phyloP scores from a whole-genome alignment of 306 rosid species.

The Herpetospermum pedunculosum region DNA sequence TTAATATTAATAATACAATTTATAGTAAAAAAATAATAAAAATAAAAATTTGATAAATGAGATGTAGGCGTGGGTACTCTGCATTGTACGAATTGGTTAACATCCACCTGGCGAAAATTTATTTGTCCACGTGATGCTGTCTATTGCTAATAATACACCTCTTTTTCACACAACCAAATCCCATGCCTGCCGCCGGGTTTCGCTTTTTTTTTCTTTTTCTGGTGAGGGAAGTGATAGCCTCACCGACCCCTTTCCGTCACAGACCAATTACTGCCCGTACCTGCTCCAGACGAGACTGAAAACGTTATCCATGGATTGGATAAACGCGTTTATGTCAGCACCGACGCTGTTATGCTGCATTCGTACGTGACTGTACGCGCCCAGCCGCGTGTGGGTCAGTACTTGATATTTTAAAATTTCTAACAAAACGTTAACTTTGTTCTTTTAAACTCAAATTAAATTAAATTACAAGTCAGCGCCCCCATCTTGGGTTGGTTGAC shows the following conservation, averaged over 20 bases:
- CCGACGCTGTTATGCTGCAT: neutral
- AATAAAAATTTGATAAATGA: neutral
- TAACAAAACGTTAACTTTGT: neutral
- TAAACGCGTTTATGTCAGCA: slow-evolving; percentile 13
- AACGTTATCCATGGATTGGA: neutral
- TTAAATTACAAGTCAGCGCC: neutral
- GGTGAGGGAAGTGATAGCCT: neutral
- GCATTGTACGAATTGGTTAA: slow-evolving; percentile 22
- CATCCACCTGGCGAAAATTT: slow-evolving; percentile 1
- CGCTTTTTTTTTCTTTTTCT: neutral
- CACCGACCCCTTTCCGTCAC: neutral
- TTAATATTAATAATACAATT: neutral
- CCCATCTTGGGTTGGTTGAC: neutral
- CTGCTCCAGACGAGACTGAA: neutral
- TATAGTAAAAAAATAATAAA: neutral
- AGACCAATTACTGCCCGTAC: neutral
- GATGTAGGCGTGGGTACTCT: slow-evolving; percentile 16
- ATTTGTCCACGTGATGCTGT: slow-evolving; percentile 22
- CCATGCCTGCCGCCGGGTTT: slow-evolving; percentile 14
- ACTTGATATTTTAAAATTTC: too few relatives aligned
- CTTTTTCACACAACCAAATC: slow-evolving; percentile 17
- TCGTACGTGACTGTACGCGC: neutral
- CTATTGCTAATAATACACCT: slow-evolving; percentile 4
- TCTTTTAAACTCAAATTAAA: neutral
- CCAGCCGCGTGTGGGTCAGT: neutral